These are phyloP conservation scores for Gossypioides kirkii DNA, from an alignment of 345 rosid species.

Conservation along the genomic window DNA sequence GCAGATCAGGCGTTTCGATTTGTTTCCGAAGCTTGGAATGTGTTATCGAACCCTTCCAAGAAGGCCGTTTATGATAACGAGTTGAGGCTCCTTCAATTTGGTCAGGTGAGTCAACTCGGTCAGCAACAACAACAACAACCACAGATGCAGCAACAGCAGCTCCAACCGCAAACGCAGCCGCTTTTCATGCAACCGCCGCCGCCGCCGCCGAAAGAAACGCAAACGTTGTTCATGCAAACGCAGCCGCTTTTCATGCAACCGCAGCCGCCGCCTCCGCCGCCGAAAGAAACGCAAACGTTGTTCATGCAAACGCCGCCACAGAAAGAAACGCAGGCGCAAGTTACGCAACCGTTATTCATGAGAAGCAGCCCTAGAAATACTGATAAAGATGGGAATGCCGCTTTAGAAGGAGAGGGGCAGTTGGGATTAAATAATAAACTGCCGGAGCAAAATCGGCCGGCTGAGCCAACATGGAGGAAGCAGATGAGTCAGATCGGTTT, in stretches of 20 bases:
- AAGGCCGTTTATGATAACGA: conserved; percentile 71
- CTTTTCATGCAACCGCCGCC: conserved; percentile 16
- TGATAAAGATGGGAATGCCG: background rate
- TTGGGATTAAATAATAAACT: conserved; percentile 22
- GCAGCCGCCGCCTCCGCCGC: conserved; percentile 18
- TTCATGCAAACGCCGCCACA: conserved; percentile 11
- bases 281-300: conserved; percentile 3
- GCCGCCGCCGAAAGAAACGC: conserved; percentile 16
- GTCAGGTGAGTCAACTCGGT: conserved; percentile 34
- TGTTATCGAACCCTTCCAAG: conserved; percentile 61
- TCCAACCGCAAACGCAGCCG: conserved; percentile 18
- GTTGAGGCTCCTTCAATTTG: conserved; percentile 59
- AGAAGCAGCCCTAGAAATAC: conserved; percentile 11
- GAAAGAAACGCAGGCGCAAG: background rate
- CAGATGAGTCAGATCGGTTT: conserved; percentile 5
- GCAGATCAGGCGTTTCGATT: conserved; percentile 72
- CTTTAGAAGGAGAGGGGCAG: conserved; percentile 21
- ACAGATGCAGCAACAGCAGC: conserved; percentile 8
- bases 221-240: conserved; percentile 4
- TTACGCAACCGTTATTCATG: background rate
- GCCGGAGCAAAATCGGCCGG: conserved; percentile 16
- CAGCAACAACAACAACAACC: background rate
- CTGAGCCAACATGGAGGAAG: conserved; percentile 19
- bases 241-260: conserved; percentile 4
- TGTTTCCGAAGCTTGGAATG: conserved; percentile 79